A percentile compares a stretch with the other conserved stretches of the same genome.
phyloP scores from a whole-genome alignment of 164 flowering plant species.

The Macadamia integrifolia region DNA sequence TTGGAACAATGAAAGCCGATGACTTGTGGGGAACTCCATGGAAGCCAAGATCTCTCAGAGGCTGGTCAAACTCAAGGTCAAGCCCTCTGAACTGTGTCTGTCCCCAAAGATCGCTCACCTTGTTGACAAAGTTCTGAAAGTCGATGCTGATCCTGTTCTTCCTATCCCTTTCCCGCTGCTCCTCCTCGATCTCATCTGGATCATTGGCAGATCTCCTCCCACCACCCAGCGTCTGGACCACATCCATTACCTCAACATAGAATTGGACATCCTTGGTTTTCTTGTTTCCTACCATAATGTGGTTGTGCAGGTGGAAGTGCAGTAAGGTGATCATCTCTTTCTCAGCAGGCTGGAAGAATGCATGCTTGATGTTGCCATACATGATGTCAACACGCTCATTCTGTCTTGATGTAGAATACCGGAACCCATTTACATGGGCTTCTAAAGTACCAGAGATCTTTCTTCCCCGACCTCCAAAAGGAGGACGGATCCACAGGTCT shows the following conservation, averaged over 20 bases:
- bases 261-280: slow-evolving; percentile 85
- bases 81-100: slow-evolving; percentile 54
- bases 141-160: slow-evolving; percentile 75
- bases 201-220: slow-evolving; percentile 77
- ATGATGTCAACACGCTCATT: slow-evolving; percentile 74
- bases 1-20: slow-evolving; percentile 70
- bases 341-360: slow-evolving; percentile 83
- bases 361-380: slow-evolving; percentile 74
- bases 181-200: slow-evolving; percentile 86
- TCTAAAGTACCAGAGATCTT: slow-evolving; percentile 65
- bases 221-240: slow-evolving; percentile 75
- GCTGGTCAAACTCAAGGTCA: slow-evolving; percentile 82
- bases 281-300: slow-evolving; percentile 88
- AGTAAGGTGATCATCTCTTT: slow-evolving; percentile 76
- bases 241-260: slow-evolving; percentile 85
- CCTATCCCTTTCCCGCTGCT: slow-evolving; percentile 68
- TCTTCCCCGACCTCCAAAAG: slow-evolving; percentile 67
- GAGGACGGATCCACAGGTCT: slow-evolving; percentile 77
- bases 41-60: slow-evolving; percentile 79
- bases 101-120: slow-evolving; percentile 51
- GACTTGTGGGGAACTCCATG: slow-evolving; percentile 77
- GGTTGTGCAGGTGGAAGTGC: slow-evolving; percentile 78
- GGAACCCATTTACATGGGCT: slow-evolving; percentile 74
- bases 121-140: slow-evolving; percentile 53
- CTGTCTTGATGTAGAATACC: slow-evolving; percentile 54